Conservation (phyloP, 1,284 basidiomycete species). For the Boletellus deceptivus region DNA sequence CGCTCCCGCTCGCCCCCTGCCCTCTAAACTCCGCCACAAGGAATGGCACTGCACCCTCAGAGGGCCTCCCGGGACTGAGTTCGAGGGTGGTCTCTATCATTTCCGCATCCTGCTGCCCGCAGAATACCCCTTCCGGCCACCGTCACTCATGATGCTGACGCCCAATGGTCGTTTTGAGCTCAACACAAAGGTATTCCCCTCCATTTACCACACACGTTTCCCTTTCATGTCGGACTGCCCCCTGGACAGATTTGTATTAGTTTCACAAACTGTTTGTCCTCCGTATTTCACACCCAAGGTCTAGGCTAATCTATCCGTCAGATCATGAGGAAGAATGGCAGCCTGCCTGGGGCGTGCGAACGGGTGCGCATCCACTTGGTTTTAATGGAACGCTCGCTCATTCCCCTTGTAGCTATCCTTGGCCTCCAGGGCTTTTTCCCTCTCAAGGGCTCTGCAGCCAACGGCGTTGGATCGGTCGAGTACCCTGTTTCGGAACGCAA, state of each 20-base stretch:
- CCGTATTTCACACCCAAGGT: constrained; percentile 17
- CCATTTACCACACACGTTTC: constrained; percentile 13
- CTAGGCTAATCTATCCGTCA: constrained; percentile 35
- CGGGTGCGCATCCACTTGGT: constrained; percentile 49
- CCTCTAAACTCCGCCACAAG: constrained; percentile 42
- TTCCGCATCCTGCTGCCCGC: constrained; percentile 88
- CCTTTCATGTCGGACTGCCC: constrained; percentile 11
- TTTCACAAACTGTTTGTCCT: constrained; percentile 76
- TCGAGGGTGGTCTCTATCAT: constrained; percentile 90
- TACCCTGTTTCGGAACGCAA: constrained; percentile 76
- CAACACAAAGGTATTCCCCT: constrained; percentile 80
- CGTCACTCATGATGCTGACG: constrained; percentile 91
- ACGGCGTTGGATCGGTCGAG: constrained; percentile 87
- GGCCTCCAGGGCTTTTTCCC: constrained; percentile 92
- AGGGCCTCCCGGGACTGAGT: constrained; percentile 85
- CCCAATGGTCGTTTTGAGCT: constrained; percentile 95
- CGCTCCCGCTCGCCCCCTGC: constrained; percentile 9
- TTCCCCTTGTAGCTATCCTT: constrained; percentile 64
- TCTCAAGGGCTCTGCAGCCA: constrained; percentile 84
- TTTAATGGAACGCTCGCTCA: constrained; percentile 20
- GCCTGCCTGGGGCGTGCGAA: constrained; percentile 96
- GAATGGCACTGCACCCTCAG: constrained; percentile 98
- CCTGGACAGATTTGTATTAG: constrained; percentile 82
- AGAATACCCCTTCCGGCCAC: constrained; percentile 93
- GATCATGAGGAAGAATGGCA: constrained; percentile 93